These are phyloP conservation scores for Achaetomium macrosporum DNA, from an alignment of 2,329 filamentous ascomycete genomes.

Conservation along the genomic window DNA sequence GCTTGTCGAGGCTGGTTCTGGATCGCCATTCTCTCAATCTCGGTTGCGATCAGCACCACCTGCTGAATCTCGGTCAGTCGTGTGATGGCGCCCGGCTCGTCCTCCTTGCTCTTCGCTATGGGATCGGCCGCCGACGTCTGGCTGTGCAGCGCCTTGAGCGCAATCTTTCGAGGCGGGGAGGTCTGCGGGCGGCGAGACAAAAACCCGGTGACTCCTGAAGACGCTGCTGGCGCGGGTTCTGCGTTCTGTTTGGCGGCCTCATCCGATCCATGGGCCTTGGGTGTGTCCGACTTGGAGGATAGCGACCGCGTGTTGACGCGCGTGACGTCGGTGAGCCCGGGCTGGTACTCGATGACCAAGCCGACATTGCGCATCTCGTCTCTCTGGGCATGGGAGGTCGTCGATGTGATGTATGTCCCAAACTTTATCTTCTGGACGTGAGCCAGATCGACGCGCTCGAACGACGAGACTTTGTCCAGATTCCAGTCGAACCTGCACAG, in stretches of 20 bases:
- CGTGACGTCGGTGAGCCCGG: constrained; percentile 63
- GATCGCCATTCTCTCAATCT: constrained; percentile 65
- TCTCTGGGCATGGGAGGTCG: constrained; percentile 68
- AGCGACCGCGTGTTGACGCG: constrained; percentile 83
- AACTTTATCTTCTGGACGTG: constrained; percentile 68
- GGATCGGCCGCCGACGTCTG: constrained; percentile 51
- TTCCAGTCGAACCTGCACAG: constrained; percentile 92
- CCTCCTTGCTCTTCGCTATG: constrained; percentile 14
- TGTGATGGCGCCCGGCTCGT: constrained; percentile 35
- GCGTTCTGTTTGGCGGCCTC: constrained; percentile 18
- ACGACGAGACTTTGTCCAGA: constrained; percentile 87
- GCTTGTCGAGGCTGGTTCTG: constrained; percentile 38
- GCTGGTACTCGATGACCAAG: constrained; percentile 70
- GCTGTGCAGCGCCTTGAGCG: constrained; percentile 50
- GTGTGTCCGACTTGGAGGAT: constrained; percentile 43
- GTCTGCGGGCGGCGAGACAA: constrained; percentile 34
- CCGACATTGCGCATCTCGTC: constrained; percentile 79
- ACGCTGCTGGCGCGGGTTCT: constrained; percentile 2
- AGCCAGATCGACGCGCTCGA: constrained; percentile 75
- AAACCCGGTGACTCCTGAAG: constrained; percentile 37
- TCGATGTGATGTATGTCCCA: constrained; percentile 87
- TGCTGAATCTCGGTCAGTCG: constrained; percentile 49
- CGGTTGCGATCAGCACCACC: constrained; percentile 61
- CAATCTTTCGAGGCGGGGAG: constrained; percentile 38
- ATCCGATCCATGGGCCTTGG: constrained; percentile 22